Evolutionary conservation across 1,284 basidiomycete species (phyloP).

Genomic region (Ustanciosporium gigantosporum): DNA sequence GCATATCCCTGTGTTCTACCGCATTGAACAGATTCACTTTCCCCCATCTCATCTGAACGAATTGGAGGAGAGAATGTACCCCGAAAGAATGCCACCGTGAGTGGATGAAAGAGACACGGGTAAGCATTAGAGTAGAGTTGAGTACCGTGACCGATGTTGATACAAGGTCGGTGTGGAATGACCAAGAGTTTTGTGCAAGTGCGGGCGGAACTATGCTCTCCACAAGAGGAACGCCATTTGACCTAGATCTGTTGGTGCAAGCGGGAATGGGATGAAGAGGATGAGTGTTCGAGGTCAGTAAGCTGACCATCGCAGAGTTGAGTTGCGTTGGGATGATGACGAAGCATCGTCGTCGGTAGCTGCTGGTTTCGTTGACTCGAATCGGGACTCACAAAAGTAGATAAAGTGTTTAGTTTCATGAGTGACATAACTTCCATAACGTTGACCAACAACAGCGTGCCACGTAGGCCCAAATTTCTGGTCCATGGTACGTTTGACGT

Average conservation of each 20-base stretch:
- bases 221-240: constrained; percentile 59
- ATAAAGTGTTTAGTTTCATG: constrained; percentile 66
- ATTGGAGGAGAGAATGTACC: too few species aligned
- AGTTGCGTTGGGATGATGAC: neutral
- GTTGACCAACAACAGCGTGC: constrained; percentile 97
- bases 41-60: too few species aligned
- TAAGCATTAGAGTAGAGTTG: too few species aligned
- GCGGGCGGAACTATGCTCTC: constrained; percentile 55
- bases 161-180: too few species aligned
- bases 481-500: constrained; percentile 98
- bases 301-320: neutral
- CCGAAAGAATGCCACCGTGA: too few species aligned
- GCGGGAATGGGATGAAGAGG: neutral
- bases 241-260: constrained; percentile 47
- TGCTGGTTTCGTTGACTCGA: too few species aligned
- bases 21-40: too few species aligned
- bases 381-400: constrained; percentile 60
- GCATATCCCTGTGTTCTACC: too few species aligned
- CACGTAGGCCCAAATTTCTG: constrained; percentile 86
- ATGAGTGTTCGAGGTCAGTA: neutral
- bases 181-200: too few species aligned
- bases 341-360: too few species aligned
- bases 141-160: too few species aligned
- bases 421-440: constrained; percentile 87
- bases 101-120: too few species aligned